phyloP scores from a whole-genome alignment of 2,329 filamentous ascomycete genomes.

The Colletotrichum spinosum region DNA sequence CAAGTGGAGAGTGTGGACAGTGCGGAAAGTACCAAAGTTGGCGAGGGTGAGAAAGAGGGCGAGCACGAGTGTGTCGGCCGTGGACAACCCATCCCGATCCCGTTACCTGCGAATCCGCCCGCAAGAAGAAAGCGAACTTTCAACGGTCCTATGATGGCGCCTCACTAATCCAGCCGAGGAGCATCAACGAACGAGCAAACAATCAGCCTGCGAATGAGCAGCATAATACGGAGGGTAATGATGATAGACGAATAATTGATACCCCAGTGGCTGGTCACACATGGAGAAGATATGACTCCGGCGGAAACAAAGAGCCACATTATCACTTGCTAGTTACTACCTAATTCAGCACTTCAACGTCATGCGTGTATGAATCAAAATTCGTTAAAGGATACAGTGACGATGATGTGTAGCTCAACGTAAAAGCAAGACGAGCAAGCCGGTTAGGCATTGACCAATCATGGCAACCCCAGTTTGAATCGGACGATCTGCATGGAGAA shows the following conservation, averaged over 20 bases:
- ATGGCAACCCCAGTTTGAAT: neutral
- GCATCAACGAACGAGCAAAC: too few relatives aligned
- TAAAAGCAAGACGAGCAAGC: neutral
- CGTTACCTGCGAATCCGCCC: neutral
- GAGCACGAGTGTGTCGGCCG: neutral
- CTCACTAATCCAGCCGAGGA: constrained; percentile 1
- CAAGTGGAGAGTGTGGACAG: neutral
- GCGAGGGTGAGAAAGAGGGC: neutral
- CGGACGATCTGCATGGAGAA: constrained; percentile 17
- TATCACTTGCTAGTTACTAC: too few relatives aligned
- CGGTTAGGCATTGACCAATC: constrained; percentile 28
- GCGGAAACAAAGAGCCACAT: too few relatives aligned
- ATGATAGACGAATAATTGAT: too few relatives aligned
- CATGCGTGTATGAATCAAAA: too few relatives aligned
- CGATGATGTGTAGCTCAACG: neutral
- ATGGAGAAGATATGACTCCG: too few relatives aligned
- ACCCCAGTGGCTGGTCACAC: too few relatives aligned
- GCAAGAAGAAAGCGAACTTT: constrained; percentile 11
- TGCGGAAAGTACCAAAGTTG: neutral
- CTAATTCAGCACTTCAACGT: too few relatives aligned
- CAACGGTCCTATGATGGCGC: constrained; percentile 30
- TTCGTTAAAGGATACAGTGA: too few relatives aligned
- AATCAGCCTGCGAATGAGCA: too few relatives aligned
- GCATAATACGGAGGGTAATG: too few relatives aligned
- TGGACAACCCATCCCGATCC: neutral